A percentile compares a stretch with the other conserved stretches of the same genome.
These are phyloP conservation scores for Citrullus colocynthis DNA, from an alignment of 306 rosid genomes.

Conservation along the genomic window DNA sequence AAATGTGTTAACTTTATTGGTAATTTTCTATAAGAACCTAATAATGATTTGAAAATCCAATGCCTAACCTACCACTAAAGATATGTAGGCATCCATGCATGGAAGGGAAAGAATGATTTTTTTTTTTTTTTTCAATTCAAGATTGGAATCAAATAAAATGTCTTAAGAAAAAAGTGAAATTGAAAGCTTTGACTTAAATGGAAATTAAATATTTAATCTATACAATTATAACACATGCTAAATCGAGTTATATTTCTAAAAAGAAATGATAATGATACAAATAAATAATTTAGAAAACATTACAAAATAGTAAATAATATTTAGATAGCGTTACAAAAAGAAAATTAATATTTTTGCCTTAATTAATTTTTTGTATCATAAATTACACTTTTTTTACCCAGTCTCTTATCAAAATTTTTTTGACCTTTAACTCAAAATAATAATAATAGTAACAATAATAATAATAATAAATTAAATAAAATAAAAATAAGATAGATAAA, in stretches of 20 bases:
- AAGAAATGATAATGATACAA: not conserved
- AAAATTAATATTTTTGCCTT: not conserved
- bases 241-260: not conserved
- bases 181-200: not conserved
- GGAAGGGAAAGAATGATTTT: not conserved
- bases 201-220: not conserved
- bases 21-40: not conserved
- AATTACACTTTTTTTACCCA: not conserved
- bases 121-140: too few species aligned
- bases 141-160: not conserved
- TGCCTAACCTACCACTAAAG: not conserved
- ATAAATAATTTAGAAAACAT: not conserved
- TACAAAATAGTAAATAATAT: not conserved
- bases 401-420: not conserved
- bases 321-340: not conserved
- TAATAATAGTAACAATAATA: too few species aligned
- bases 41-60: not conserved
- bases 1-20: too few species aligned
- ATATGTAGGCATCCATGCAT: not conserved
- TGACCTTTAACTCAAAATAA: not conserved
- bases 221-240: not conserved
- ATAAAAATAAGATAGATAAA: too few species aligned
- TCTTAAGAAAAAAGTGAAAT: not conserved
- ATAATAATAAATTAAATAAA: too few species aligned
- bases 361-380: not conserved